A percentile compares a stretch with the other conserved stretches of the same genome.
Conservation (phyloP, 2,329 filamentous ascomycete species). For the Fusarium longipes region DNA sequence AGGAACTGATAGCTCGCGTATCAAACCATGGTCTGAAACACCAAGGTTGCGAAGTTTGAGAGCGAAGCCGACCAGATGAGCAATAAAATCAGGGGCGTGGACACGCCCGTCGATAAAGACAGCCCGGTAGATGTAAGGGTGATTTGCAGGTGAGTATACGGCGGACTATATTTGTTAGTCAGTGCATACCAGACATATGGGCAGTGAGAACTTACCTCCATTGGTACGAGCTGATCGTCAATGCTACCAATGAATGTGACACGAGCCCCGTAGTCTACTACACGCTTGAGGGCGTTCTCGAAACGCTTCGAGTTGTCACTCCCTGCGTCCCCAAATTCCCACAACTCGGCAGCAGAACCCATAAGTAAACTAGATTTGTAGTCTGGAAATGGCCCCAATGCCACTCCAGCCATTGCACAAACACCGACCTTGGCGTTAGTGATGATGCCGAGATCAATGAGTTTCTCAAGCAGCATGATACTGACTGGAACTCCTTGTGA, state of each 20-base stretch:
- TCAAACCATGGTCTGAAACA: constrained; percentile 90
- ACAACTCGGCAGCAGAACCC: constrained; percentile 91
- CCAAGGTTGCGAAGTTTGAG: constrained; percentile 95
- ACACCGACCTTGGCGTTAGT: constrained; percentile 82
- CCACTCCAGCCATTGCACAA: constrained; percentile 91
- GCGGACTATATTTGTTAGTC: constrained; percentile 71
- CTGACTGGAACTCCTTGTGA: constrained; percentile 95
- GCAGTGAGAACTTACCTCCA: constrained; percentile 73
- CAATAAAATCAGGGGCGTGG: constrained; percentile 93
- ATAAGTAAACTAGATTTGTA: constrained; percentile 91
- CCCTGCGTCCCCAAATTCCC: constrained; percentile 87
- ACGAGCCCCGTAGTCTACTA: constrained; percentile 81
- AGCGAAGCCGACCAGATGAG: constrained; percentile 90
- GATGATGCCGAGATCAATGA: constrained; percentile 90
- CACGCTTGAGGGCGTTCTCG: constrained; percentile 77
- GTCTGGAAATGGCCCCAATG: constrained; percentile 90
- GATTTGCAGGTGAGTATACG: constrained; percentile 83
- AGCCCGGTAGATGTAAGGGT: constrained; percentile 95
- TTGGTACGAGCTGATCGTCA: constrained; percentile 93
- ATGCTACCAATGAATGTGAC: constrained; percentile 94
- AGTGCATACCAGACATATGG: neutral
- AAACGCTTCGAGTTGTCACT: constrained; percentile 87
- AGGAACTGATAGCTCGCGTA: constrained; percentile 88
- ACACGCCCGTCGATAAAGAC: constrained; percentile 94
- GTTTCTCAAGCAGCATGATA: constrained; percentile 90